phyloP scores from a whole-genome alignment of 2,329 filamentous ascomycete species.

The Botryotinia narcissicola region DNA sequence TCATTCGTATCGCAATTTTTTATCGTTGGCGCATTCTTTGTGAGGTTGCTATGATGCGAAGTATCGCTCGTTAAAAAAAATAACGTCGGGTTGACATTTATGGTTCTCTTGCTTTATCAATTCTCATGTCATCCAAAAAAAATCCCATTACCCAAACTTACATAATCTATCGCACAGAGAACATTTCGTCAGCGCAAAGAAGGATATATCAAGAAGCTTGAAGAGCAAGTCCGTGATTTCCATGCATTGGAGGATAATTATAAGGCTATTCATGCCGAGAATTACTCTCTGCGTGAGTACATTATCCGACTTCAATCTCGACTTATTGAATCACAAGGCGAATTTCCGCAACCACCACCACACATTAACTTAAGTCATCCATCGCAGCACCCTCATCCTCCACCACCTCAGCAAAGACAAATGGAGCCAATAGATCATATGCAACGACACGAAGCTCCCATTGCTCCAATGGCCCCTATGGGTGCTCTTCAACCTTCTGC shows the following conservation, averaged over 20 bases:
- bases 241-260: conserved; percentile 71
- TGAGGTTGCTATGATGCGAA: conserved; percentile 18
- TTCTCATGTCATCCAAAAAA: conserved; percentile 40
- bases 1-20: conserved; percentile 15
- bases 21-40: conserved; percentile 5
- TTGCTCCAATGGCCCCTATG: conserved; percentile 40
- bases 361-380: conserved; percentile 69
- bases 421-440: conserved; percentile 30
- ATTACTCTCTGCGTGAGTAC: conserved; percentile 88
- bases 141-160: conserved; percentile 31
- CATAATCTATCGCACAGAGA: conserved; percentile 57
- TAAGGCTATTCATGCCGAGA: conserved; percentile 82
- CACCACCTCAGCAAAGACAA: conserved; percentile 32
- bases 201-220: conserved; percentile 95
- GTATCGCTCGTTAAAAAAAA: conserved; percentile 29
- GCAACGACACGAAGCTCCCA: conserved; percentile 30
- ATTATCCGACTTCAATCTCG: conserved; percentile 86
- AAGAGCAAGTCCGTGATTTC: conserved; percentile 85
- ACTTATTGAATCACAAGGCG: conserved; percentile 77
- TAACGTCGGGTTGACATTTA: conserved; percentile 18
- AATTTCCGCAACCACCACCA: conserved; percentile 78
- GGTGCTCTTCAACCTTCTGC: conserved; percentile 40
- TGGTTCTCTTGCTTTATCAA: conserved; percentile 40
- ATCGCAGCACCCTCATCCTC: conserved; percentile 51
- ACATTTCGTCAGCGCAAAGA: conserved; percentile 98